Base-by-base conservation (phyloP, 2,329 filamentous ascomycete species). In the Bipolaris gigantea region DNA sequence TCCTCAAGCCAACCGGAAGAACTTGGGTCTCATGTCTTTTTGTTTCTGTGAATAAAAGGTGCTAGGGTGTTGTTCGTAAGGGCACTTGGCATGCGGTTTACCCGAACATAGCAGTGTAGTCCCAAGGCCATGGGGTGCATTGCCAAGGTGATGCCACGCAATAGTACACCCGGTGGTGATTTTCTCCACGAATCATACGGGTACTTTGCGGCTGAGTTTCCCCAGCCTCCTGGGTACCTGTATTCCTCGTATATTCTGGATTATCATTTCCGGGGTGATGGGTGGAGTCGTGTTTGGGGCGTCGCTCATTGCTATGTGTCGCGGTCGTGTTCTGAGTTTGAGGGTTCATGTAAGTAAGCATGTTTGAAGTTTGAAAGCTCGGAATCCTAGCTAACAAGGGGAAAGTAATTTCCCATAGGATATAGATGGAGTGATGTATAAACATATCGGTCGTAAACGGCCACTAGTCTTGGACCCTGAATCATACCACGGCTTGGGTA, bases 181-280 rank as follows among this genome's bases (percentile, higher is more conserved):
- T 52, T 60, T 59, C 45, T 58, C 60, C 57, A 60, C 60, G 55
- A 60, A 62, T 62, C 27, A 40, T 18, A 34, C 36, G 38, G 34
- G 13, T 34, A 42, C 56, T 56, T 56, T 50, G 36, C 47, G 16
- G 30, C 32, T 18, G 18, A 39, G 45, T 33, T 44, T 9, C 27
- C 45, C 39, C 50, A 53, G 34, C 33, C n/a, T 47, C 16, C 16
- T 18, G 38, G 19, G 23, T 52, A 39, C 16, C 32, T 42, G 33
- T 18, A 15, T n/a, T 18, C 47, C 46, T 47, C 49, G 43, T 42
- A 23, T 36, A 38, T 44, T 16, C 27, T 15, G 23, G 11, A 30
- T 11, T 18, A 18, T 33, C 36, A 23, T 47, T 40, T 40, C 38
- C 49, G 49, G 46, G 43, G 48, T 30, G 5, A 30, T 13, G 13